phyloP scores from a whole-genome alignment of 352 stramenopile species.

The Phytophthora tentaculata region DNA sequence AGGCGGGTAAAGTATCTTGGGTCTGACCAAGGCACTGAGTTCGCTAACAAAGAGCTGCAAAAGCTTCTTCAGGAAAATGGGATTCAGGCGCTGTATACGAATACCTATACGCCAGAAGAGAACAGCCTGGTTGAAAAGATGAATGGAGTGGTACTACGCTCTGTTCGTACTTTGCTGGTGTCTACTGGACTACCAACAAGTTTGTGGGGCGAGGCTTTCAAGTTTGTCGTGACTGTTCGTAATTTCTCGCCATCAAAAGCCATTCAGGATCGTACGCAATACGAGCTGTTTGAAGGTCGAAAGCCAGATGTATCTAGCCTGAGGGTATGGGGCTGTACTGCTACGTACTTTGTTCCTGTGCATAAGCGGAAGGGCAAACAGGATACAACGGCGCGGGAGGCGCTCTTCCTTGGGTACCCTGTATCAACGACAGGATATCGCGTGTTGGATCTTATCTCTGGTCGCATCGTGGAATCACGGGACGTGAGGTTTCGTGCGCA shows the following conservation, averaged over 20 bases:
- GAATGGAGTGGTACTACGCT: not conserved
- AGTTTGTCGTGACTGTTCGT: not conserved
- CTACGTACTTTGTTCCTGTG: not conserved
- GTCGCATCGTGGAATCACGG: not conserved
- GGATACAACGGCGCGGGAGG: not conserved
- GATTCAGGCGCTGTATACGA: not conserved
- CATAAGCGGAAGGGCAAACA: not conserved
- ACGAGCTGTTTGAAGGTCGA: not conserved
- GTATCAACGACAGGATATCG: not conserved
- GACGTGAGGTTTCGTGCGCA: not conserved
- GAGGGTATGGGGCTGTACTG: not conserved
- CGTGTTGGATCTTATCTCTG: not conserved
- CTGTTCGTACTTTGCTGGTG: not conserved
- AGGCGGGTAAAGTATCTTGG: not conserved
- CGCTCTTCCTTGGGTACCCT: not conserved
- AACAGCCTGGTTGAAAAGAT: not conserved
- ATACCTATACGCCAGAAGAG: not conserved
- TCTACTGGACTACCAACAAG: not conserved
- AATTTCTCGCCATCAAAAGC: not conserved
- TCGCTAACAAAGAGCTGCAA: not conserved
- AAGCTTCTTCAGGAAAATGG: not conserved
- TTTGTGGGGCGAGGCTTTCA: not conserved
- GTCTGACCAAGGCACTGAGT: not conserved
- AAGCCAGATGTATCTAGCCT: not conserved
- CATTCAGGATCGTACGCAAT: not conserved